Base-by-base conservation (phyloP, 169 alveolate species). In the Plasmodium coatneyi region DNA sequence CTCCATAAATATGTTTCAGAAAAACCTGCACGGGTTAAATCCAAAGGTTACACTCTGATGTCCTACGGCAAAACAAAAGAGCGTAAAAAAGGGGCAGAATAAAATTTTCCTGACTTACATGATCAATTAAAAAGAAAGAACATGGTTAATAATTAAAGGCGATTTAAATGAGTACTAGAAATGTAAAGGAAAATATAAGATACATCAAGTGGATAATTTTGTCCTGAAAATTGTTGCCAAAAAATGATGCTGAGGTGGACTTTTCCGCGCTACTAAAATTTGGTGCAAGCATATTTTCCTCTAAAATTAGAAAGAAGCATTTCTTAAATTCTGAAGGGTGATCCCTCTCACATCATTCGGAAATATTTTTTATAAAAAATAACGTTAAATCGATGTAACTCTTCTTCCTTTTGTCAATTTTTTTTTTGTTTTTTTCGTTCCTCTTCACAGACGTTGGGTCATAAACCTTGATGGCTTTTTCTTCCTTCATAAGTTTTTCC, bases 361-460 rank as follows among this genome's bases (percentile, higher is more conserved):
- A 91, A 81, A 91, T 82, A 81, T 71, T 91, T 39, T 71, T 91
- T 81, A 91, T 56, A 91, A 80, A 91, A 80, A 90, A 90, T 43
- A 91, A 56, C 25, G 92, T 81, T 28, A 91, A 91, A 91, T 91
- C 95, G 56, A 91, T 81, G 56, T 91, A 91, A 71, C 95, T 76
- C 72, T 91, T 91, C 41, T 91, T 91, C 76, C 74, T 70, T 66
- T 91, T 76, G 43, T 89, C 94, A 5, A 46, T 30, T 91, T 71
- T 60, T 32, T 81, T 80, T 52, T 80, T 71, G 5, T 80, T 82
- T 70, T 80, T 91, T 32, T 80, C 95, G 19, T 34, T 78, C 39
- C 16, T 46, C 5, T 82, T 71, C 39, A 70, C 78, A 19, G 54
- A 32, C 3, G 81, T 9, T 25, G 80, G 72, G 52, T 87, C 83